phyloP scores from a whole-genome alignment of 2,329 filamentous ascomycete genomes.

The Fusarium odoratissimum region DNA sequence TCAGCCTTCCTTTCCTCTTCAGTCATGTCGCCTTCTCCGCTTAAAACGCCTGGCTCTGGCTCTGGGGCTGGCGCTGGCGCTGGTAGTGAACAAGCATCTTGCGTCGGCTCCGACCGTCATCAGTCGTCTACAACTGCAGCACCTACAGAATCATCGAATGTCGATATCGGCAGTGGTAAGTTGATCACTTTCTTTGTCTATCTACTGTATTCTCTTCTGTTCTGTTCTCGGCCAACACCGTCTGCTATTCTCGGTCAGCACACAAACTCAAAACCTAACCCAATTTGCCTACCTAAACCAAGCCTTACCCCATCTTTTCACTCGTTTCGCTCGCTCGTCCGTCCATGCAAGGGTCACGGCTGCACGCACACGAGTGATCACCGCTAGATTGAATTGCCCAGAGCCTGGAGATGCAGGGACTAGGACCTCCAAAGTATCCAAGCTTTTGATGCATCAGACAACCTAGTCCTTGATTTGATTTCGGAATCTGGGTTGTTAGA shows the following conservation, averaged over 20 bases:
- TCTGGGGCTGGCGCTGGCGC: not conserved
- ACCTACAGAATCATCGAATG: constrained; percentile 6
- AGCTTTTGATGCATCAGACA: constrained; percentile 33
- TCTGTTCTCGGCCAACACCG: constrained; percentile 5
- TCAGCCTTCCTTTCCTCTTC: constrained; percentile 1
- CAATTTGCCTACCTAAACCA: not conserved
- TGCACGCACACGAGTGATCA: constrained; percentile 27
- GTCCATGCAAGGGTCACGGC: constrained; percentile 34
- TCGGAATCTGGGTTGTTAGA: constrained; percentile 6
- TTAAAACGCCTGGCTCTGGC: not conserved
- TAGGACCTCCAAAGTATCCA: constrained; percentile 29
- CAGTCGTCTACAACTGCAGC: constrained; percentile 7
- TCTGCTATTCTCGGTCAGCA: not conserved
- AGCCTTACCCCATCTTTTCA: constrained; percentile 7
- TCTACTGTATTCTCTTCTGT: not conserved
- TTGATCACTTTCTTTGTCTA: not conserved
- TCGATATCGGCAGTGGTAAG: constrained; percentile 5
- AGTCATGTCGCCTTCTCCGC: constrained; percentile 26
- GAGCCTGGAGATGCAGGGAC: constrained; percentile 33
- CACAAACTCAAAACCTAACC: constrained; percentile 4
- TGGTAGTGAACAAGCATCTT: constrained; percentile 10
- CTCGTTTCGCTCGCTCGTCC: not conserved
- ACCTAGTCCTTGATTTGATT: constrained; percentile 6
- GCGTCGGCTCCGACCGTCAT: constrained; percentile 36
- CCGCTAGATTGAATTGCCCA: constrained; percentile 36